Evolutionary conservation across 2,329 filamentous ascomycete species (phyloP), one percentile per base, ranked within the genome.

Genomic region (Pestalotiopsis sp.): DNA sequence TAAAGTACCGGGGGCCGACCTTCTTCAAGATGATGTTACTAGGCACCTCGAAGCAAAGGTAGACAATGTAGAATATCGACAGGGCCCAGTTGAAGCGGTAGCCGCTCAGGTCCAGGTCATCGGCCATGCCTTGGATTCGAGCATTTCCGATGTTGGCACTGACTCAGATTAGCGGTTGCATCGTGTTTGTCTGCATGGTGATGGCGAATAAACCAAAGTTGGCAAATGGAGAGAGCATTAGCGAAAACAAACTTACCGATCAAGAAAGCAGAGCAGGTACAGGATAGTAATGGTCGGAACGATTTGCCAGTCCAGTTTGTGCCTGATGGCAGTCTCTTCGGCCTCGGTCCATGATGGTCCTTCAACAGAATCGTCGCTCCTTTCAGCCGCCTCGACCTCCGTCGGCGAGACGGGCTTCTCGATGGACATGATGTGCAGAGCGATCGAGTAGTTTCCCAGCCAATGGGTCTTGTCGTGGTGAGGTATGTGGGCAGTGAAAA

Each of bases 41-140:
- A 2, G 87, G 87, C 0, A 89, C 81, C 73, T 89, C 87, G 69
- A 88, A 80, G 36, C 86, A 76, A 66, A 88, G 80, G 77, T 89
- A 89, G 68, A 86, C 75, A 69, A 89, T 84, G 78, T 88, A 89
- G 80, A 89, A 88, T 69, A 87, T 83, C 65, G 86, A 87, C 1
- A 87, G 83, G 0, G 86, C 84, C 81, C 85, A 87, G 74, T 89
- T 89, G 81, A 88, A 89, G 13, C 83, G 82, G 65, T 82, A 78
- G n/a, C 84, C 83, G 23, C 76, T 71, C 2, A 89, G 78, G 38
- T 89, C 86, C 13, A 77, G 73, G 1, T 72, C 77, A 79, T 88
- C 80, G 23, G 86, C 77, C 80, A 89, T 81, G 20, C 87, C 87
- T 69, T 87, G 84, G 66, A 89, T 88, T 58, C 85, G 81, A 2